These are phyloP conservation scores for peach (Prunus persica) DNA, from an alignment of 306 rosid species.

Conservation along the genomic window DNA sequence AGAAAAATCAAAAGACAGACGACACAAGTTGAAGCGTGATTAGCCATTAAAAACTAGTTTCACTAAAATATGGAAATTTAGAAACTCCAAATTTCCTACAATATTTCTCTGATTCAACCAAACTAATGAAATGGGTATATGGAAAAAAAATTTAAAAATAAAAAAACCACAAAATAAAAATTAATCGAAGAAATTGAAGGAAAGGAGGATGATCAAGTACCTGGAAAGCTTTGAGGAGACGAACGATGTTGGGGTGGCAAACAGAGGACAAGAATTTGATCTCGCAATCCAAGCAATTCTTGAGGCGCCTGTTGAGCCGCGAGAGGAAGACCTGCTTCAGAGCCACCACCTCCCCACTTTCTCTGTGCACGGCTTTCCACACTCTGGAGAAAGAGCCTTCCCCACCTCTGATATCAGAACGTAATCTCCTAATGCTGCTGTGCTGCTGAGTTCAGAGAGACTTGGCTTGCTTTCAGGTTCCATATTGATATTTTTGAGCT, in stretches of 20 bases:
- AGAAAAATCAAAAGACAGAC: too few relatives aligned
- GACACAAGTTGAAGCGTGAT: too few relatives aligned
- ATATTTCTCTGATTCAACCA: neutral
- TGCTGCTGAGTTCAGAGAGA: too few relatives aligned
- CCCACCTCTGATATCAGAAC: conserved; percentile 39
- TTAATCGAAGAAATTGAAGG: neutral
- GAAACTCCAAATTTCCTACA: too few relatives aligned
- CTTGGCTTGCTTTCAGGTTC: too few relatives aligned
- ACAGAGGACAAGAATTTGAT: conserved; percentile 55
- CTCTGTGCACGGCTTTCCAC: conserved; percentile 42
- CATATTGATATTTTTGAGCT: too few relatives aligned
- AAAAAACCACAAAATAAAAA: too few relatives aligned
- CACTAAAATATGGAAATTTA: too few relatives aligned
- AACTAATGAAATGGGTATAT: neutral
- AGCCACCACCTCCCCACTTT: conserved; percentile 38
- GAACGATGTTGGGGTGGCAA: conserved; percentile 53
- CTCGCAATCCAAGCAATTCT: conserved; percentile 41
- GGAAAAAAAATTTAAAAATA: neutral
- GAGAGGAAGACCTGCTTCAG: conserved; percentile 52
- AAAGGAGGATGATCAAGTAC: conserved; percentile 9
- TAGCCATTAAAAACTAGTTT: too few relatives aligned
- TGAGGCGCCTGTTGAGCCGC: conserved; percentile 41
- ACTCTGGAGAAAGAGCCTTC: conserved; percentile 48
- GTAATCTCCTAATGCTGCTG: conserved; percentile 16
- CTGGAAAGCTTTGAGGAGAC: conserved; percentile 45